phyloP scores from a whole-genome alignment of 192 early-diverging fungal genomes.

The Umbelopsis vinacea region DNA sequence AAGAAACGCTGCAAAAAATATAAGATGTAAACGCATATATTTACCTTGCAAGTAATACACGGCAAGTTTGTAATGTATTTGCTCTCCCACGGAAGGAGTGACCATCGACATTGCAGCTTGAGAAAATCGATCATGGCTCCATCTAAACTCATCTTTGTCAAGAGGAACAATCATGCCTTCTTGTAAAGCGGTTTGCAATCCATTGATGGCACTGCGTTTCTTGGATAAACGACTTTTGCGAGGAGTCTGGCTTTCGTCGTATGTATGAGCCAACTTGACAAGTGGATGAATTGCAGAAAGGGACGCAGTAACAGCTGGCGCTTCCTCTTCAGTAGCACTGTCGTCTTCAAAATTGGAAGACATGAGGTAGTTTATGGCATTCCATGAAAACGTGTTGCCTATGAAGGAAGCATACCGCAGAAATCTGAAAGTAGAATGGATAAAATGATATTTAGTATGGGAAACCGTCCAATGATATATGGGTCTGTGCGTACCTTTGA shows the following conservation, averaged over 20 bases:
- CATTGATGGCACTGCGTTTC: slow-evolving; percentile 31
- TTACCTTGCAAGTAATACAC: slow-evolving; percentile 31
- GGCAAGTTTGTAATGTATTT: slow-evolving; percentile 39
- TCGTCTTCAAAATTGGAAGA: background rate
- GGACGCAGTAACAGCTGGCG: too few relatives aligned
- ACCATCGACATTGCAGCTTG: slow-evolving; percentile 40
- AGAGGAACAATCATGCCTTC: slow-evolving; percentile 38
- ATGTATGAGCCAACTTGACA: slow-evolving; percentile 5
- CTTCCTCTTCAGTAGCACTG: too few relatives aligned
- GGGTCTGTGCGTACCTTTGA: slow-evolving; percentile 10
- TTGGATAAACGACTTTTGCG: background rate
- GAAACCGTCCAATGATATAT: background rate
- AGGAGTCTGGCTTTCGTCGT: background rate
- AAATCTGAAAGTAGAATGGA: background rate
- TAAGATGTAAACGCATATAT: background rate
- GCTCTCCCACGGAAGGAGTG: slow-evolving; percentile 24
- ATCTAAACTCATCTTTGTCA: slow-evolving; percentile 39
- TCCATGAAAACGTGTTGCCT: slow-evolving; percentile 40
- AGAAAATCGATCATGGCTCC: slow-evolving; percentile 40
- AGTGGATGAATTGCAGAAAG: background rate
- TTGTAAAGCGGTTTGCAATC: slow-evolving; percentile 36
- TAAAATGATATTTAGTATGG: too few relatives aligned
- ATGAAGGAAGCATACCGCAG: slow-evolving; percentile 42
- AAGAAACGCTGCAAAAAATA: background rate
- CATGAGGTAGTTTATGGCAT: slow-evolving; percentile 38